Evolutionary conservation across 495 filamentous ascomycete species (phyloP), one percentile per base, ranked within the genome.

Genomic region (Aspergillus haitiensis): DNA sequence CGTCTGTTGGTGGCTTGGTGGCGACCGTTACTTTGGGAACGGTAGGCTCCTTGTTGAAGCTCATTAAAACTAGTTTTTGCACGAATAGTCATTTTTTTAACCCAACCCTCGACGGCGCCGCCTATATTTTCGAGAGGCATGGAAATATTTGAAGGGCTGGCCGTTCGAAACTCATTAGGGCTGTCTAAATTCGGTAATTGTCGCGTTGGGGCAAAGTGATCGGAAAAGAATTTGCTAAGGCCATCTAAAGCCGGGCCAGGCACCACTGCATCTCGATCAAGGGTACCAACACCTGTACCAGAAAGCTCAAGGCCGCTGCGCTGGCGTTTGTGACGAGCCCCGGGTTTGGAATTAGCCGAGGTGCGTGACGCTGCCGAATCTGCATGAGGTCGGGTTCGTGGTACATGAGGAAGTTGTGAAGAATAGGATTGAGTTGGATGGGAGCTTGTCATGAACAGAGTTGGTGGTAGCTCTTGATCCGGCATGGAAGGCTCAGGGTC

Each of bases 71-170:
- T 69, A 15, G 68, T 63, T 49, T 76, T 80, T 1, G 77, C 75
- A 27, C 75, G 72, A 6, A 80, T 82, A 39, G 88, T 90, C 55
- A 93, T 83, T 61, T 88, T 91, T 45, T 92, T 79, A 62, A 97
- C 80, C 91, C 94, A 98, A 7, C 86, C 85, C 71, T 97, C 93
- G 33, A 98, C 82, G 11, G 86, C 88, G 11, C 89, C 87, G 0
- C 92, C 92, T 2, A 95, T 85, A 55, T 91, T 89, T 64, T 97
- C 93, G 6, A 98, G 71, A 1, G 86, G 79, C 1, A 68, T 86
- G 69, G 75, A 85, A 74, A 70, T 68, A 60, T 69, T 74, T 56
- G 78, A 76, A 3, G 64, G 54, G 46, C 70, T 61, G 64, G 77
- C 70, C 60, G 80, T 71, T 61, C 73, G 69, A 59, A 76, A 72